Percentiles rank a stretch among this genome's conserved stretches.
Evolutionary conservation across 2,329 filamentous ascomycete species (phyloP).

Genomic region (Pseudocercospora macadamiae): DNA sequence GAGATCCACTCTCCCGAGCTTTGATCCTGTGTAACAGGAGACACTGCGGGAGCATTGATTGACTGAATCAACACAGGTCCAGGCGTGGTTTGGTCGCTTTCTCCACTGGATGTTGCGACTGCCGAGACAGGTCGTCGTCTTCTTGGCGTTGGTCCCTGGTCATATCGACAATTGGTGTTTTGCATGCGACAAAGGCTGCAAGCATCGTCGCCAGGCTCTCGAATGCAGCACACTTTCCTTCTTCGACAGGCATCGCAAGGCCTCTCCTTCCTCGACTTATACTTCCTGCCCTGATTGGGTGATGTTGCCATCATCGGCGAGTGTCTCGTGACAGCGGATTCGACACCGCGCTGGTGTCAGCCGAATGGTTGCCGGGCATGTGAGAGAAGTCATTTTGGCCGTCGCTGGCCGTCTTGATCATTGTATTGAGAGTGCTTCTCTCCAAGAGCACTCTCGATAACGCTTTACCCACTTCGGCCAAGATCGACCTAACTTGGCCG

Average conservation of each 20-base stretch:
- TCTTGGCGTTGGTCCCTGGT: constrained; percentile 28
- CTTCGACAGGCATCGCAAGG: constrained; percentile 29
- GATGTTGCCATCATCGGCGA: constrained; percentile 12
- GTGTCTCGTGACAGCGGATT: constrained; percentile 8
- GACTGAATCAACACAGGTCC: not conserved
- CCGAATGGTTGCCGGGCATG: constrained; percentile 8
- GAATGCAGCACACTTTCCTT: constrained; percentile 30
- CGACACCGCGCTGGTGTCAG: constrained; percentile 4
- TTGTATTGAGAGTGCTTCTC: not conserved
- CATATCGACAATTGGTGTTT: constrained; percentile 24
- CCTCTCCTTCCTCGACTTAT: constrained; percentile 30
- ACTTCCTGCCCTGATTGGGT: constrained; percentile 25
- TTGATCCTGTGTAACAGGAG: not conserved
- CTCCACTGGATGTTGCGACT: not conserved
- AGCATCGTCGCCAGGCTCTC: constrained; percentile 28
- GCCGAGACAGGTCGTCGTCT: constrained; percentile 19
- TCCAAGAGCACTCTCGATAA: constrained; percentile 5
- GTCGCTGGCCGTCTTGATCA: constrained; percentile 10
- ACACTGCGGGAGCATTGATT: not conserved
- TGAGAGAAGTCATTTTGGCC: constrained; percentile 8
- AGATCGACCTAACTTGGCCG: constrained; percentile 5
- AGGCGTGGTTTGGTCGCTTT: constrained; percentile 5
- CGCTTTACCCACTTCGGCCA: constrained; percentile 3
- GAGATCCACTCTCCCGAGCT: constrained; percentile 25
- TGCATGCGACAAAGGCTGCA: constrained; percentile 29